These are phyloP conservation scores for Ceriops zippeliana DNA, from an alignment of 345 rosid species.

Conservation along the genomic window DNA sequence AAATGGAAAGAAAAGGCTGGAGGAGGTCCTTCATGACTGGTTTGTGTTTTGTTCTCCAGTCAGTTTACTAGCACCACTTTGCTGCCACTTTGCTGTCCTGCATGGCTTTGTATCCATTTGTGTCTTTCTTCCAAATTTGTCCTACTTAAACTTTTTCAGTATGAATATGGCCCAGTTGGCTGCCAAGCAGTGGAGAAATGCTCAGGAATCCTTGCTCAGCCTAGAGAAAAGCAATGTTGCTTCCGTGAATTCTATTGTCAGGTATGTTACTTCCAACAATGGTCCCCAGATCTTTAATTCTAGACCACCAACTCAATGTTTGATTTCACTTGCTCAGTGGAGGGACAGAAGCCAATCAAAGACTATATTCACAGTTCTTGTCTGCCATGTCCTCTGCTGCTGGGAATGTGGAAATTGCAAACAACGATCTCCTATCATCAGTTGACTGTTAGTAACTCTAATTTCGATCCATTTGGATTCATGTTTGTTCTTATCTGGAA, in stretches of 20 bases:
- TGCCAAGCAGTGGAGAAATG: conserved; percentile 77
- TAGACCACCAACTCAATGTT: conserved; percentile 6
- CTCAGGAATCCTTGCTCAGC: conserved; percentile 76
- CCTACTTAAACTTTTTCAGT: conserved; percentile 39
- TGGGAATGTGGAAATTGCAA: conserved; percentile 58
- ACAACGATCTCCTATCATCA: conserved; percentile 60
- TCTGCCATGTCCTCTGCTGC: conserved; percentile 72
- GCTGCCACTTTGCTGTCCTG: conserved; percentile 7
- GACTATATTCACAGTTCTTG: conserved; percentile 54
- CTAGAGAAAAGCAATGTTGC: conserved; percentile 76
- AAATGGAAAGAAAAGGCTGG: conserved; percentile 71
- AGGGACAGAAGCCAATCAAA: conserved; percentile 76
- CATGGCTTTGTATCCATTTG: neutral
- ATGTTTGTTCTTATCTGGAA: neutral
- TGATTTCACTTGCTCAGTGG: conserved; percentile 35
- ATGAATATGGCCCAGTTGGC: conserved; percentile 72
- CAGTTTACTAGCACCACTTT: neutral
- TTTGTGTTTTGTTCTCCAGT: conserved; percentile 19
- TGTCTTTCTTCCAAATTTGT: conserved; percentile 19
- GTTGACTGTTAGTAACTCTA: conserved; percentile 62
- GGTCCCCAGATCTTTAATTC: conserved; percentile 3
- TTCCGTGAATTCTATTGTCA: conserved; percentile 80
- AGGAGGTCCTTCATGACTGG: conserved; percentile 80
- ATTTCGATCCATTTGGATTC: neutral
- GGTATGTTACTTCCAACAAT: conserved; percentile 42